Base-by-base conservation (phyloP, 148 eudicot species). In the Nyssa sinensis region DNA sequence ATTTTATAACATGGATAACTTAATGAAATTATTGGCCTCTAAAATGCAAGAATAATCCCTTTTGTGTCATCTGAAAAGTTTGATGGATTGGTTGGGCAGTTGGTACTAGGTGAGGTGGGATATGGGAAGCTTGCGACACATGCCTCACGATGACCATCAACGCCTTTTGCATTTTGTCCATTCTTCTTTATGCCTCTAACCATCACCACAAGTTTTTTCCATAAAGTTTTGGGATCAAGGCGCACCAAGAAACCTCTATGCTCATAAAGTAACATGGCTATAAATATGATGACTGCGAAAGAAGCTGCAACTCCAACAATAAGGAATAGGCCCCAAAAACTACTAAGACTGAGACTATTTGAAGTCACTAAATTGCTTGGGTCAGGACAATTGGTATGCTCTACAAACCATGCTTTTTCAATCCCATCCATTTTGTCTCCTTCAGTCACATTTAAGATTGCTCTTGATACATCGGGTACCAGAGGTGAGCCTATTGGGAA, bases 401-500 rank as follows among this genome's bases (percentile, higher is more conserved):
- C 9, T 41, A 33, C 73, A 23, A 73, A 67, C 83, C 78, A 76
- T 69, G 24, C 32, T 29, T 24, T 69, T 61, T 79, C 81, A 21
- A 85, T 39, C 9, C 0, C 5, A 0, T 21, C 19, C 81, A 81
- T 82, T 28, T 49, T 19, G 7, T 71, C 67, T 24, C 77, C 77
- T 73, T 85, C 79, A 5, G 80, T 82, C 39, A 85, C 74, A 7
- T 64, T 62, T 31, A 85, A 33, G 76, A 85, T 65, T 53, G 74
- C 75, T 49, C 73, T 69, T 27, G 88, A 85, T 67, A 85, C 74
- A 41, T 74, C 81, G 3, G 74, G 57, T 19, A 75, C 79, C 21
- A 85, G 76, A 21, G 74, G 74, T 0, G 87, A 84, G 7, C 85
- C 81, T 28, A 37, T 81, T 14, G 83, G 83, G 39, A 79, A 79